Conservation (phyloP, 306 rosid genomes). For the Mimosa bimucronata region DNA sequence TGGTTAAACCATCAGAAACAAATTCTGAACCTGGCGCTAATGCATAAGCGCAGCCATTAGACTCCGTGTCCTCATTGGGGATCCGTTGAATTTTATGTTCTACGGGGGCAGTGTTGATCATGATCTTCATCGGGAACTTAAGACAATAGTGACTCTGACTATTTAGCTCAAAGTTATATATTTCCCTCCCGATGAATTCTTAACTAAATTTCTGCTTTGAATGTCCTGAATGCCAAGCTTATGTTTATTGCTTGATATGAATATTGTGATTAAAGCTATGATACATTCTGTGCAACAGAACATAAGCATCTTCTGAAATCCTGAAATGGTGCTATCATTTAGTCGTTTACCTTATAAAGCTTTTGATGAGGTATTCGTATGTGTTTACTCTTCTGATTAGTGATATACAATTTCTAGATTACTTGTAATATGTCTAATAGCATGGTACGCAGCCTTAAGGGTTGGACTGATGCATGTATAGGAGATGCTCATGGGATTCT, state of each 20-base stretch:
- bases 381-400: too few relatives aligned
- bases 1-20: constrained; percentile 62
- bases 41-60: constrained; percentile 53
- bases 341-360: neutral
- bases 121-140: constrained; percentile 27
- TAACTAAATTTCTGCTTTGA: constrained; percentile 21
- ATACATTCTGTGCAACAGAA: neutral
- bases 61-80: constrained; percentile 15
- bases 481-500: too few relatives aligned
- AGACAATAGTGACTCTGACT: neutral
- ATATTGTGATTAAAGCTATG: constrained; percentile 26
- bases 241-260: constrained; percentile 34
- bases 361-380: neutral
- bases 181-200: constrained; percentile 23
- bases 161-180: neutral
- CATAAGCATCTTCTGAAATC: neutral
- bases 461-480: too few relatives aligned
- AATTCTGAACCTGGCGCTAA: constrained; percentile 51
- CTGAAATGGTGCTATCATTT: neutral
- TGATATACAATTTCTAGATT: too few relatives aligned
- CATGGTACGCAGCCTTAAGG: too few relatives aligned
- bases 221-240: constrained; percentile 32
- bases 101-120: constrained; percentile 9
- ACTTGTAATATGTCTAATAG: too few relatives aligned
- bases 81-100: constrained; percentile 13